Conservation (phyloP, 306 rosid genomes). For the Prunus fruticosa region DNA sequence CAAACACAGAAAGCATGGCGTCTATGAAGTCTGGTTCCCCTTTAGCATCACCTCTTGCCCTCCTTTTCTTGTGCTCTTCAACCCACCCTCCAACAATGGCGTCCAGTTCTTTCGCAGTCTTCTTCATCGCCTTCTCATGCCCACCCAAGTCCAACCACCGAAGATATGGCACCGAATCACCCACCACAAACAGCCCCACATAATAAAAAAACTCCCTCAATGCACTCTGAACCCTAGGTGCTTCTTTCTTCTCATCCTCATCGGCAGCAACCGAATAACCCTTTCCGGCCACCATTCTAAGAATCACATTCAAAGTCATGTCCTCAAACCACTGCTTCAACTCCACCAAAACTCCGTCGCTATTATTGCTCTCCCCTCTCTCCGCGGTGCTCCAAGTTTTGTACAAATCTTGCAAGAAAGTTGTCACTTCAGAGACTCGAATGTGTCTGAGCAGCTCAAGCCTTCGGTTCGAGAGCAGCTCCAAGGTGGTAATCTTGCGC, state of each 20-base stretch:
- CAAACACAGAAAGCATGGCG: conserved; percentile 13
- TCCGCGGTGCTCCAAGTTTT: neutral
- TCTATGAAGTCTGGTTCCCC: conserved; percentile 45
- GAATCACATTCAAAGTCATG: conserved; percentile 37
- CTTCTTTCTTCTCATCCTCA: conserved; percentile 5
- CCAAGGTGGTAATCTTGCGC: conserved; percentile 26
- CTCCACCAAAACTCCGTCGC: conserved; percentile 24
- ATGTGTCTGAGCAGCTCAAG: conserved; percentile 20
- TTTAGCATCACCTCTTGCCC: neutral
- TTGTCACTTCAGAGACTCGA: conserved; percentile 34
- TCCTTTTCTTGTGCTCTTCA: conserved; percentile 36
- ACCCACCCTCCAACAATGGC: conserved; percentile 28
- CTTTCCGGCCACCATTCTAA: conserved; percentile 43
- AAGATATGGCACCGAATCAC: conserved; percentile 41
- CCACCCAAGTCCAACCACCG: conserved; percentile 57
- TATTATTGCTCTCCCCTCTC: neutral
- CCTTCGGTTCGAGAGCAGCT: conserved; percentile 39
- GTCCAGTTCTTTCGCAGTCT: conserved; percentile 29
- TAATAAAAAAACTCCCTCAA: conserved; percentile 27
- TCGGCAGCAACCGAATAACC: neutral
- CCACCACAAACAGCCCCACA: conserved; percentile 27
- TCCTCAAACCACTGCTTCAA: conserved; percentile 42
- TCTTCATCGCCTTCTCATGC: conserved; percentile 37
- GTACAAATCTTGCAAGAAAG: conserved; percentile 17
- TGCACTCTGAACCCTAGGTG: conserved; percentile 8